Percentiles rank a stretch among this genome's conserved stretches.
Evolutionary conservation across 495 filamentous ascomycete species (phyloP).

Genomic region (Xylaria castorea): DNA sequence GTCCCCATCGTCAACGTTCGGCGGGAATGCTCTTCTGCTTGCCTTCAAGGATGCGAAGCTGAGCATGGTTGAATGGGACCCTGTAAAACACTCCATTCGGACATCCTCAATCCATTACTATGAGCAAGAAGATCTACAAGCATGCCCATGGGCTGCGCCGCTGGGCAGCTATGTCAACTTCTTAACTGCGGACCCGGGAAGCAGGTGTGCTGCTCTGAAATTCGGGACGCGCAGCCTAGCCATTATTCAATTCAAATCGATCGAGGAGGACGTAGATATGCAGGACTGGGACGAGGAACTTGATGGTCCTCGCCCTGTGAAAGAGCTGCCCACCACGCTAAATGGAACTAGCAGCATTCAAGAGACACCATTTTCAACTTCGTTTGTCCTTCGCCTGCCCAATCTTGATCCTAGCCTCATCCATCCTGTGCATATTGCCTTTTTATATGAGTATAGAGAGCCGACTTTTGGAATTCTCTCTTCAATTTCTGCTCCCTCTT

Average conservation of each 20-base stretch:
- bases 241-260: constrained; percentile 90
- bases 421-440: constrained; percentile 88
- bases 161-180: constrained; percentile 74
- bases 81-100: constrained; percentile 72
- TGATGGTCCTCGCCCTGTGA: constrained; percentile 62
- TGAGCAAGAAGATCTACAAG: constrained; percentile 85
- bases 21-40: constrained; percentile 82
- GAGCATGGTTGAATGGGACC: constrained; percentile 93
- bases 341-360: constrained; percentile 63
- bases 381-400: constrained; percentile 86
- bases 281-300: constrained; percentile 85
- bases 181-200: constrained; percentile 87
- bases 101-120: constrained; percentile 98
- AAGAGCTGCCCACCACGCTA: constrained; percentile 50
- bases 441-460: constrained; percentile 95
- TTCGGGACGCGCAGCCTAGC: constrained; percentile 89
- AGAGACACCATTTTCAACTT: constrained; percentile 83
- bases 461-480: constrained; percentile 96
- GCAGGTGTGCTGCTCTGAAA: constrained; percentile 89
- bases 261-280: constrained; percentile 86
- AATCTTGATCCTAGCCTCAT: constrained; percentile 84
- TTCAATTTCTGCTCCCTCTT: constrained; percentile 71
- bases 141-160: constrained; percentile 75
- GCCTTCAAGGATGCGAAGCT: constrained; percentile 90
- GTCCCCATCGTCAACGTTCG: constrained; percentile 70